Conservation (phyloP, 73 alveolate species). For the Paramecium caudatum region DNA sequence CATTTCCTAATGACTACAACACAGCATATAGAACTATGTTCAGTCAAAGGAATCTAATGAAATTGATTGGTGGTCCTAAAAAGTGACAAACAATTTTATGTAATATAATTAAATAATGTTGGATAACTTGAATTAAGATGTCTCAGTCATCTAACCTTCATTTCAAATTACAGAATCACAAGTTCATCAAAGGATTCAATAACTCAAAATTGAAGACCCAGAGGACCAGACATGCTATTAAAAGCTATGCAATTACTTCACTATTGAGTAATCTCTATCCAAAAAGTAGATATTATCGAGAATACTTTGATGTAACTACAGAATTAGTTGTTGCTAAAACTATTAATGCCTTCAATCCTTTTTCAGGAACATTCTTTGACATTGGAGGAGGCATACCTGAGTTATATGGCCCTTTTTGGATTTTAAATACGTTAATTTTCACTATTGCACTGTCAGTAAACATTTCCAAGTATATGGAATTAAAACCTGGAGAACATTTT, state of each 20-base stretch:
- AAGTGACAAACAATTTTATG: too few relatives aligned
- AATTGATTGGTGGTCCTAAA: neutral
- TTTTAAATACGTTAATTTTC: constrained; percentile 52
- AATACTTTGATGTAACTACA: constrained; percentile 58
- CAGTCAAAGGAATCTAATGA: constrained; percentile 7
- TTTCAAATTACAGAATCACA: neutral
- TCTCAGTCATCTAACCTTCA: neutral
- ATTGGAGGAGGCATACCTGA: constrained; percentile 67
- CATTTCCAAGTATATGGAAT: neutral
- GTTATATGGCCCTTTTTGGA: constrained; percentile 68
- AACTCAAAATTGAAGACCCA: constrained; percentile 13
- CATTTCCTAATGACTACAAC: neutral
- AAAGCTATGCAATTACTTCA: neutral
- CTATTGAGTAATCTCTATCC: neutral
- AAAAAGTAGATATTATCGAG: constrained; percentile 12
- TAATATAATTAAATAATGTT: too few relatives aligned
- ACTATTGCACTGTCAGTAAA: constrained; percentile 10
- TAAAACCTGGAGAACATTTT: constrained; percentile 32
- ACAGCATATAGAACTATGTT: constrained; percentile 18
- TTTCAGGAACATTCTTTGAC: constrained; percentile 63
- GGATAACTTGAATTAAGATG: neutral
- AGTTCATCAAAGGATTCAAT: neutral
- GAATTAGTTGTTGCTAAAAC: neutral
- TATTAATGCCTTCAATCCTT: constrained; percentile 47
- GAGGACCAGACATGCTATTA: neutral